Conservation (phyloP, 192 early-diverging fungal species). For the Rhizophagus sp. region DNA sequence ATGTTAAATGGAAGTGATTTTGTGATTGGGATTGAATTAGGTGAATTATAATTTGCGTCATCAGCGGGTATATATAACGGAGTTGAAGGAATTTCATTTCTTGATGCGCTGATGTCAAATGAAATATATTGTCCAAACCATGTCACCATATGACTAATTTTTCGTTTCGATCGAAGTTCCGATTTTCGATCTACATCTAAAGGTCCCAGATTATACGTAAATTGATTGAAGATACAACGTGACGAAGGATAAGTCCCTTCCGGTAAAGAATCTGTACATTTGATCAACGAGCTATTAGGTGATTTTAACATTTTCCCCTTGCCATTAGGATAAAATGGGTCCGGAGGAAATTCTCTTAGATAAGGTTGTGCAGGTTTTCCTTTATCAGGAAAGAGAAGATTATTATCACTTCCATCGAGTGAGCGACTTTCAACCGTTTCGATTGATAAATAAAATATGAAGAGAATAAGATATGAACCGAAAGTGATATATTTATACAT, state of each 20-base stretch:
- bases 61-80: not conserved
- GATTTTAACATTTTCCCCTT: not conserved
- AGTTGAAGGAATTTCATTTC: not conserved
- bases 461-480: too few species aligned
- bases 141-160: not conserved
- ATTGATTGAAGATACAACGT: not conserved
- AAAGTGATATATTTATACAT: too few species aligned
- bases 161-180: not conserved
- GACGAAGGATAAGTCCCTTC: not conserved
- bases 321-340: not conserved
- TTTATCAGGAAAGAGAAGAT: too few species aligned
- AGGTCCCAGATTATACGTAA: not conserved
- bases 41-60: not conserved
- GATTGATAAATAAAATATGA: too few species aligned
- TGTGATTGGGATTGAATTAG: not conserved
- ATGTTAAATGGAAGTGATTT: not conserved
- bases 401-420: too few species aligned
- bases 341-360: not conserved
- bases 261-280: not conserved
- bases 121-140: not conserved
- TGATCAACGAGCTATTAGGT: not conserved
- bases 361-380: not conserved
- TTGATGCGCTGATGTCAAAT: not conserved
- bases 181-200: not conserved
- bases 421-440: too few species aligned